A percentile compares a stretch with the other conserved stretches of the same genome.
These are phyloP conservation scores for Penicillium sp. DNA, from an alignment of 2,329 filamentous ascomycete species.

Conservation along the genomic window DNA sequence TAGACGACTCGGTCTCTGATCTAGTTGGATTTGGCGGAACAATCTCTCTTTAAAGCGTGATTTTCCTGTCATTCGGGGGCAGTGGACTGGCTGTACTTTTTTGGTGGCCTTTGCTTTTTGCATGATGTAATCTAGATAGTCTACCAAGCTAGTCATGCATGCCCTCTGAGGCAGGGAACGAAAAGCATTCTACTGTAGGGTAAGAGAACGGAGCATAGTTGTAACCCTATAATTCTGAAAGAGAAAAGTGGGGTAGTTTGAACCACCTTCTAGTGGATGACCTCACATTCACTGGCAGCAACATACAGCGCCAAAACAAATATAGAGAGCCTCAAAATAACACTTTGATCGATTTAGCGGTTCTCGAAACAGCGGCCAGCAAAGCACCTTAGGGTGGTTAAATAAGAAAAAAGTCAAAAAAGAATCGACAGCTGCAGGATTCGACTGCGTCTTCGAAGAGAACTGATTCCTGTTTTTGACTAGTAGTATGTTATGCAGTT, in stretches of 20 bases:
- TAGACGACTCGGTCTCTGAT: conserved; percentile 33
- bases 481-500: no score
- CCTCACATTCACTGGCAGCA: not conserved
- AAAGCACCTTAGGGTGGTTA: no score
- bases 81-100: not conserved
- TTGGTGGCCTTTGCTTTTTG: conserved; percentile 9
- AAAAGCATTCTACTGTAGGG: not conserved
- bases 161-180: conserved; percentile 2
- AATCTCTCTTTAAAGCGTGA: conserved; percentile 13
- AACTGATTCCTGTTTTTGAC: no score
- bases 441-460: no score
- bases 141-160: conserved; percentile 18
- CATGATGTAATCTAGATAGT: conserved; percentile 29
- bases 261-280: not conserved
- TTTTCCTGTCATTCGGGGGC: not conserved
- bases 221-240: not conserved
- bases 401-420: no score
- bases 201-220: not conserved
- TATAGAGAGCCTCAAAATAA: no score
- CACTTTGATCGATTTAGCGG: no score
- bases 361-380: no score
- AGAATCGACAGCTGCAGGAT: no score
- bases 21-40: conserved; percentile 4
- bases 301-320: no score
- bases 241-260: not conserved